Percentiles rank a stretch among this genome's conserved stretches.
Conservation (phyloP, 768 basidiomycete species). For the Tephrocybe sp. region DNA sequence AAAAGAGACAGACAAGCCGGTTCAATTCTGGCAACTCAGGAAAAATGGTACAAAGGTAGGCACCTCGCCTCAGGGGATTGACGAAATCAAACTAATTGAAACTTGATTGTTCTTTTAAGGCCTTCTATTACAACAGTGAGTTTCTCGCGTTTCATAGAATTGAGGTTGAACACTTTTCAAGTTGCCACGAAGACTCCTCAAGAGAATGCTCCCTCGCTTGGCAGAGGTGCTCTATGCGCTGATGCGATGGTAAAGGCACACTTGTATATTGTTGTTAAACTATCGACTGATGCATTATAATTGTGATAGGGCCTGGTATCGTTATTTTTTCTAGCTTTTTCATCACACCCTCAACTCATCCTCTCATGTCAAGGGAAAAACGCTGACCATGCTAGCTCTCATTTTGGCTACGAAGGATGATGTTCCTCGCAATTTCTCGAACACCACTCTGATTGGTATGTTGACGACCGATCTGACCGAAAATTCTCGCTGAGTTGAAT, state of each 20-base stretch:
- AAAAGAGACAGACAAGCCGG: slow-evolving; percentile 63
- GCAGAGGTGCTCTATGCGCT: slow-evolving; percentile 83
- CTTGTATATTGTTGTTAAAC: background rate
- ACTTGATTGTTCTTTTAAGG: too few relatives aligned
- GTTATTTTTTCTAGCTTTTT: background rate
- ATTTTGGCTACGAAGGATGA: slow-evolving; percentile 76
- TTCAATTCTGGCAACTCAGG: slow-evolving; percentile 86
- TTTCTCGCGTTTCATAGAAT: slow-evolving; percentile 1
- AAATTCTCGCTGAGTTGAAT: background rate
- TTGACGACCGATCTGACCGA: background rate
- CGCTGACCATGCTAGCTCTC: slow-evolving; percentile 82
- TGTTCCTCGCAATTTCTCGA: slow-evolving; percentile 49
- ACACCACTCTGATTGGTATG: slow-evolving; percentile 78
- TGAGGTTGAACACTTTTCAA: slow-evolving; percentile 20
- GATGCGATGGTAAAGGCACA: slow-evolving; percentile 75
- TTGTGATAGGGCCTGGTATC: slow-evolving; percentile 39
- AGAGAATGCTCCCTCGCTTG: slow-evolving; percentile 57
- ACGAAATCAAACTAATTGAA: too few relatives aligned
- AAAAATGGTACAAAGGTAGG: slow-evolving; percentile 54
- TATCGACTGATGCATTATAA: background rate
- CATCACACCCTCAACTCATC: background rate
- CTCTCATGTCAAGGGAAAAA: slow-evolving; percentile 65
- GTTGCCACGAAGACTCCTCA: slow-evolving; percentile 85
- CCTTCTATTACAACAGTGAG: slow-evolving; percentile 70
- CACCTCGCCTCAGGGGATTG: slow-evolving; percentile 3